Percentiles rank a stretch among this genome's conserved stretches.
These are phyloP conservation scores for Pisolithus thermaeus DNA, from an alignment of 1,284 basidiomycete genomes.

Conservation along the genomic window DNA sequence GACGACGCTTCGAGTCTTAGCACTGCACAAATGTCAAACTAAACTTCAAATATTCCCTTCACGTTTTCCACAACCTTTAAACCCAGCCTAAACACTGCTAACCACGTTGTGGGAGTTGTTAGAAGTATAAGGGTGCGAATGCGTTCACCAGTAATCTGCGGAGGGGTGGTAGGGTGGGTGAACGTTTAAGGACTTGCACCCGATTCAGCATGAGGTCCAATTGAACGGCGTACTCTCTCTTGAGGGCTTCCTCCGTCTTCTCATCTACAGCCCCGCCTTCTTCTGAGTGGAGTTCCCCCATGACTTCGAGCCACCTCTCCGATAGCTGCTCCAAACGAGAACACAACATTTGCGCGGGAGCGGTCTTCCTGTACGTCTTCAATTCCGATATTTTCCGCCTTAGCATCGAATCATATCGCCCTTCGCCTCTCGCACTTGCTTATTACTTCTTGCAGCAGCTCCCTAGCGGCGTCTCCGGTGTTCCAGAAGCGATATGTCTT, in stretches of 20 bases:
- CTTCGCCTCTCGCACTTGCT: background rate
- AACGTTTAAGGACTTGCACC: background rate
- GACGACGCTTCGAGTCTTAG: no score
- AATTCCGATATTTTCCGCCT: slow-evolving; percentile 10
- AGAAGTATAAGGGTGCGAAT: no score
- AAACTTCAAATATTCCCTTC: no score
- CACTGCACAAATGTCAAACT: no score
- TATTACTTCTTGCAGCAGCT: slow-evolving; percentile 7
- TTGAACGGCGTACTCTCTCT: background rate
- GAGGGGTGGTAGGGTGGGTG: no score
- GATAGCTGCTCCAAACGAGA: slow-evolving; percentile 6
- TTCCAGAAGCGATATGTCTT: slow-evolving; percentile 2
- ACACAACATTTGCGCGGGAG: slow-evolving; percentile 3
- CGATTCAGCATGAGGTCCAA: background rate
- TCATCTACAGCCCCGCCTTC: background rate
- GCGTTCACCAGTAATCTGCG: no score
- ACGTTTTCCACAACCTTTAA: no score
- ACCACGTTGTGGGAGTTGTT: no score
- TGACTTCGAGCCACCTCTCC: slow-evolving; percentile 4
- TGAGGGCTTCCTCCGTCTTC: background rate
- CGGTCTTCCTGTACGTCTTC: slow-evolving; percentile 1
- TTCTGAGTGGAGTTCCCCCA: background rate
- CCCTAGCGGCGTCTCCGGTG: slow-evolving; percentile 5
- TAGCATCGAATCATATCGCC: background rate
- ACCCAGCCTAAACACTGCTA: no score